These are phyloP conservation scores for Solanum peruvianum DNA, from an alignment of 257 asterid genomes.

Conservation along the genomic window DNA sequence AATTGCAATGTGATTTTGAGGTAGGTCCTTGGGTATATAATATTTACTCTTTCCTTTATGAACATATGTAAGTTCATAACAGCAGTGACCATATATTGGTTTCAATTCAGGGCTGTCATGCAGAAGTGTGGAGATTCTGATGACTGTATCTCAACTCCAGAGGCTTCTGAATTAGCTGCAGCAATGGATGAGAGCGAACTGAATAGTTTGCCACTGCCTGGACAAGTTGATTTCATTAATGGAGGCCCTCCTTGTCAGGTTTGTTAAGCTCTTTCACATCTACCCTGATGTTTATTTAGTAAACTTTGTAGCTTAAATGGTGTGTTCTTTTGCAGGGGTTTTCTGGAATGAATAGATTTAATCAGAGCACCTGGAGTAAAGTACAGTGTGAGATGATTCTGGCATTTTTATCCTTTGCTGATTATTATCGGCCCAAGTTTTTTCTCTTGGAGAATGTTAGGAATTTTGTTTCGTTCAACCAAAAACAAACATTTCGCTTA, in stretches of 20 bases:
- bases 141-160: conserved; percentile 82
- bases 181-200: conserved; percentile 41
- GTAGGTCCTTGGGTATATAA: conserved; percentile 14
- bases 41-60: background rate
- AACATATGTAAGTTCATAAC: background rate
- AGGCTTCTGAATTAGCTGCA: conserved; percentile 77
- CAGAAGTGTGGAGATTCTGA: conserved; percentile 80
- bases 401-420: conserved; percentile 89
- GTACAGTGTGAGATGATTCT: conserved; percentile 98
- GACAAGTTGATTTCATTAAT: conserved; percentile 90
- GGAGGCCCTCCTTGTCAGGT: conserved; percentile 99
- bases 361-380: conserved; percentile 91
- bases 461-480: conserved; percentile 89
- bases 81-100: background rate
- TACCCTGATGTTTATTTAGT: conserved; percentile 4
- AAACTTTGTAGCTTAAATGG: background rate
- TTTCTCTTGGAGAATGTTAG: conserved; percentile 95
- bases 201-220: conserved; percentile 76
- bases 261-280: conserved; percentile 4
- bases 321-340: conserved; percentile 55
- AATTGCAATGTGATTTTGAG: conserved; percentile 91
- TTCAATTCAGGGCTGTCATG: conserved; percentile 75
- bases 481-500: conserved; percentile 90
- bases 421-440: conserved; percentile 78
- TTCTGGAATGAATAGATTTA: conserved; percentile 96